Percentiles rank a stretch among this genome's conserved stretches.
These are phyloP conservation scores for Megacollybia marginata DNA, from an alignment of 768 basidiomycete genomes.

Conservation along the genomic window DNA sequence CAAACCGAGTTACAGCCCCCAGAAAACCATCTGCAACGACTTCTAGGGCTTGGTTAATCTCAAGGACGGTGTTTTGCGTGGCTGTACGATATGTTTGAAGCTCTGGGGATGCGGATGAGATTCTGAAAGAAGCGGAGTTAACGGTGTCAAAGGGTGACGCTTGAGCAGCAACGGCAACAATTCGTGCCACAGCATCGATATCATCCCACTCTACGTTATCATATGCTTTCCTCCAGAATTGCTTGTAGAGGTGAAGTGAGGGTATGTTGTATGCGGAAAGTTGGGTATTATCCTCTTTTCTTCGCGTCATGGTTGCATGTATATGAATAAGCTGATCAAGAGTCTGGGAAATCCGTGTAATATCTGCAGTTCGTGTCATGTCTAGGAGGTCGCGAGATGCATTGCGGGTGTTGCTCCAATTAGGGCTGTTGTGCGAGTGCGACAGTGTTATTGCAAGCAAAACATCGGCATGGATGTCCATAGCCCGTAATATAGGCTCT, in stretches of 20 bases:
- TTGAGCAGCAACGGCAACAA: conserved; percentile 52
- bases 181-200: conserved; percentile 43
- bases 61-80: conserved; percentile 31
- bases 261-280: conserved; percentile 16
- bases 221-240: conserved; percentile 67
- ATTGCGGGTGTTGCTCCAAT: conserved; percentile 28
- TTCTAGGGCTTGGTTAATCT: conserved; percentile 55
- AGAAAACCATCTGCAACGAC: conserved; percentile 57
- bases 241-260: conserved; percentile 37
- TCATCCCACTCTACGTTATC: conserved; percentile 52
- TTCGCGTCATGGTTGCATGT: conserved; percentile 4
- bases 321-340: conserved; percentile 7
- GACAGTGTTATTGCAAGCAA: conserved; percentile 32
- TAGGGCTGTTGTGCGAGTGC: conserved; percentile 20
- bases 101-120: conserved; percentile 23
- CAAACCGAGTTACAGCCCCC: conserved; percentile 53
- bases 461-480: conserved; percentile 32
- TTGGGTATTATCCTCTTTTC: background rate
- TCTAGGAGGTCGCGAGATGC: conserved; percentile 28
- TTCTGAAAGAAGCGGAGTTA: conserved; percentile 40
- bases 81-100: conserved; percentile 4
- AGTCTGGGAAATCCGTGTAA: conserved; percentile 21
- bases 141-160: conserved; percentile 65
- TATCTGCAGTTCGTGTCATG: conserved; percentile 22
- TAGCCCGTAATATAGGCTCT: conserved; percentile 18